Conservation (phyloP, 2,329 filamentous ascomycete genomes). For the Emmonsiellopsis sp. region DNA sequence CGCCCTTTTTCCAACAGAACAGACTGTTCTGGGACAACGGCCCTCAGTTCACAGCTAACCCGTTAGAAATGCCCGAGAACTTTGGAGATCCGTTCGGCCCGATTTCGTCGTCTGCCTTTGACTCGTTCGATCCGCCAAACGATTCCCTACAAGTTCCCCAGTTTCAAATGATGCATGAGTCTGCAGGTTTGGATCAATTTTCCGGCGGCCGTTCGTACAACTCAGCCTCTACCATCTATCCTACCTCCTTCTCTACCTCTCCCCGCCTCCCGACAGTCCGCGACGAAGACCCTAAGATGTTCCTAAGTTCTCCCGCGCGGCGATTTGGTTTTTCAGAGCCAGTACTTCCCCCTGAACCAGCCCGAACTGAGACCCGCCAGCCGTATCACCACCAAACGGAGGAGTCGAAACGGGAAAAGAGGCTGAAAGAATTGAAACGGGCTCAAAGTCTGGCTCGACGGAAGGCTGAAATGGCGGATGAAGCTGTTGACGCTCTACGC, state of each 20-base stretch:
- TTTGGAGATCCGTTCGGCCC: constrained; percentile 18
- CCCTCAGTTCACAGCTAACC: constrained; percentile 18
- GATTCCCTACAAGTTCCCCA: constrained; percentile 19
- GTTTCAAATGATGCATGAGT: constrained; percentile 26
- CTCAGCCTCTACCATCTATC: constrained; percentile 27
- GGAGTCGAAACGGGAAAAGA: constrained; percentile 35
- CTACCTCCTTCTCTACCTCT: constrained; percentile 37
- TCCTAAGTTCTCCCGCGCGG: constrained; percentile 40
- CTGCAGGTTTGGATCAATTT: constrained; percentile 27
- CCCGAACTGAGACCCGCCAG: constrained; percentile 25
- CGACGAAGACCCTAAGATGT: constrained; percentile 38
- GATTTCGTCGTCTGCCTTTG: constrained; percentile 12
- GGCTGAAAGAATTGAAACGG: constrained; percentile 26
- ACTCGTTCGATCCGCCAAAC: constrained; percentile 7
- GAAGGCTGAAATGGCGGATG: constrained; percentile 18
- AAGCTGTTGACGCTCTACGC: constrained; percentile 22
- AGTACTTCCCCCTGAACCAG: constrained; percentile 17
- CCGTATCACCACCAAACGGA: constrained; percentile 43
- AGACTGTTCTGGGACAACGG: constrained; percentile 42
- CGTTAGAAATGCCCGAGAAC: constrained; percentile 12
- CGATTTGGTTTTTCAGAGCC: constrained; percentile 35
- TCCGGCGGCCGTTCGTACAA: constrained; percentile 18
- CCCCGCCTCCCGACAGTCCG: constrained; percentile 28
- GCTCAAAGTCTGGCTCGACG: constrained; percentile 22
- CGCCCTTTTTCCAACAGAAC: constrained; percentile 49